phyloP scores from a whole-genome alignment of 83 land plant species.

The Isoetes engelmannii region DNA sequence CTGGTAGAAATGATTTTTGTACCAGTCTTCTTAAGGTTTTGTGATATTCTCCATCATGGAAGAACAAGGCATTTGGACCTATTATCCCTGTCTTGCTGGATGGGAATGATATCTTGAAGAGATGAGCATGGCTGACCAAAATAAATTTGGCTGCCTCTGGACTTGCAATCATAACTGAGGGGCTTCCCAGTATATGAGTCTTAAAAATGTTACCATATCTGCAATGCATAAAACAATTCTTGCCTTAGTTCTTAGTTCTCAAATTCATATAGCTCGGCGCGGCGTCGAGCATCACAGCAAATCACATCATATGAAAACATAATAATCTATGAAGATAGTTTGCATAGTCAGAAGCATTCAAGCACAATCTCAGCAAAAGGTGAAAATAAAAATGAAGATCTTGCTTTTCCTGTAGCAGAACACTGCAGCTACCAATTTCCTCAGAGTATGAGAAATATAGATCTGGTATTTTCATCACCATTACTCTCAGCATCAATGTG shows the following conservation, averaged over 20 bases:
- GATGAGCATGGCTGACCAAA: conserved; percentile 49
- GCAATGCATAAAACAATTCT: conserved; percentile 1
- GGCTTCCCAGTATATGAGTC: conserved; percentile 74
- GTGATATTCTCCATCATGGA: conserved; percentile 80
- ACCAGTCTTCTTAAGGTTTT: conserved; percentile 48
- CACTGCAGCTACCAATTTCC: background rate
- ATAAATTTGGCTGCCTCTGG: conserved; percentile 78
- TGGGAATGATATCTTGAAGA: conserved; percentile 84
- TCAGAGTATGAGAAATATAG: background rate
- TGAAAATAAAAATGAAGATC: background rate
- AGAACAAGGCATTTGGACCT: conserved; percentile 71
- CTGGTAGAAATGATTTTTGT: conserved; percentile 61
- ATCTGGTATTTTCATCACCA: background rate
- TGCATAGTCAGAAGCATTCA: background rate
- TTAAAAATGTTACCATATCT: conserved; percentile 79
- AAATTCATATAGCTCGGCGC: background rate
- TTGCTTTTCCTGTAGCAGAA: background rate
- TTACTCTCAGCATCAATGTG: background rate
- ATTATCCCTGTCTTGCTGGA: conserved; percentile 78
- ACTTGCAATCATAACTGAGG: conserved; percentile 78
- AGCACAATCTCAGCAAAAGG: background rate
- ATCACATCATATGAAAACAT: background rate
- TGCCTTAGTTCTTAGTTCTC: background rate
- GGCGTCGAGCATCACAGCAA: background rate
- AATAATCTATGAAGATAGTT: background rate